phyloP scores from a whole-genome alignment of 139 green algal genomes.

The Chlamydomonas sphaeroides region DNA sequence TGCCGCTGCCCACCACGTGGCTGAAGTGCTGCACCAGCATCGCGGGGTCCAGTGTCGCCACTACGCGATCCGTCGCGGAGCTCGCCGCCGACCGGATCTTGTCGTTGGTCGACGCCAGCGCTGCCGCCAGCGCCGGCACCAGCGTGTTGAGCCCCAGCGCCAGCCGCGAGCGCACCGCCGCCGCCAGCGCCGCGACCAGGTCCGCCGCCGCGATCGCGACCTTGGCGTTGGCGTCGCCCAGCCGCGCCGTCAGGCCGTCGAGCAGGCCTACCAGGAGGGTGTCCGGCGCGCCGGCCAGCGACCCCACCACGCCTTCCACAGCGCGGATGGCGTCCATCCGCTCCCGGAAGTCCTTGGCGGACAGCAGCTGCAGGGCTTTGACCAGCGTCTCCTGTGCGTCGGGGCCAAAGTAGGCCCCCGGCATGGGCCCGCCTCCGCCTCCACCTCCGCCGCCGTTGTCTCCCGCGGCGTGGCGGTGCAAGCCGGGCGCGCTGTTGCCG shows the following conservation, averaged over 20 bases:
- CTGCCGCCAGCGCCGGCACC: conserved; percentile 63
- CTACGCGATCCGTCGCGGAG: conserved; percentile 51
- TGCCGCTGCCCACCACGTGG: conserved; percentile 62
- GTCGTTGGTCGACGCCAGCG: conserved; percentile 66
- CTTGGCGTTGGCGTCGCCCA: conserved; percentile 73
- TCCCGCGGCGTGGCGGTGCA: background rate
- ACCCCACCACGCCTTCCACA: conserved; percentile 44
- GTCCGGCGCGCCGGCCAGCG: conserved; percentile 42
- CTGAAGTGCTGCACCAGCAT: conserved; percentile 70
- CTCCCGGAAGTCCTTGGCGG: conserved; percentile 65
- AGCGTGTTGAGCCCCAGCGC: conserved; percentile 63
- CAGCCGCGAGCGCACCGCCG: conserved; percentile 23
- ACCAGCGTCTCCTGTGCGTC: conserved; percentile 35
- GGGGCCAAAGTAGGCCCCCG: background rate
- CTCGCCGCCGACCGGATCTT: conserved; percentile 54
- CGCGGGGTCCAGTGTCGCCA: conserved; percentile 37
- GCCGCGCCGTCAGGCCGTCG: conserved; percentile 23
- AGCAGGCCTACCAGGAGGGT: conserved; percentile 42
- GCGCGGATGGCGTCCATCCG: conserved; percentile 52
- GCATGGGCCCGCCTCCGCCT: background rate
- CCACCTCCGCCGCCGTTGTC: too few relatives aligned
- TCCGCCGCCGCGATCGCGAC: conserved; percentile 57
- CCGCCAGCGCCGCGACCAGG: conserved; percentile 25
- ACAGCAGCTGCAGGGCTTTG: conserved; percentile 41
- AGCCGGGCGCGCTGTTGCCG: background rate